Base-by-base conservation (phyloP, 495 filamentous ascomycete species). In the Bombardia bombarda region DNA sequence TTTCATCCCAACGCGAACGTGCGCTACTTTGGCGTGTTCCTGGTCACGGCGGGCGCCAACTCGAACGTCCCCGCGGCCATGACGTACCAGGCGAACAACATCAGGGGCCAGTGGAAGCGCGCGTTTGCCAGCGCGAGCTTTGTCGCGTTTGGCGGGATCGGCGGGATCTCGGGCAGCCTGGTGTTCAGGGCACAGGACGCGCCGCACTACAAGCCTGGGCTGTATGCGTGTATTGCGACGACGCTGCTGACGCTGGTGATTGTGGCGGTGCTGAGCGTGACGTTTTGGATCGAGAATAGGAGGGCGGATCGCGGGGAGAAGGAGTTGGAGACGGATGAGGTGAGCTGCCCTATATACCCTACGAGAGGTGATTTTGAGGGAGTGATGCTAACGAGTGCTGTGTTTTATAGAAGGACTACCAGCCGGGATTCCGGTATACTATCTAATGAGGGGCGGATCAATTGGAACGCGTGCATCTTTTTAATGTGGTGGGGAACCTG, bases 61-160 rank as follows among this genome's bases (percentile, higher is more conserved):
- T 67, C 77, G 13, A 83, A 82, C 53, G 70, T 81, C 26, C 80
- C 74, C 4, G 56, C 60, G 13, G 49, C 67, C 33, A 65, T 84
- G 69, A 70, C 78, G 0, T 82, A 80, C 52, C 79, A 84, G 58
- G 76, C 78, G 22, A 83, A 82, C 64, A 84, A 84, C 56, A 72
- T 83, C 55, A 74, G 76, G 33, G 79, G 79, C 14, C 79, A 82
- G 59, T 83, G 79, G 80, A 81, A 76, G 45, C 68, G 80, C 2
- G 79, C 79, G 1, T 72, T 83, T 30, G 73, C 66, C 54, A 73
- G 68, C 42, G 78, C 79, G 1, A 77, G 72, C 2, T 66, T 83
- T 7, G 75, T 74, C 9, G 72, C 71, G 5, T 67, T 75, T 40
- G 79, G 77, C 13, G 78, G 74, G 8, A 65, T 83, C 26, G 80